Evolutionary conservation across 2,329 filamentous ascomycete species (phyloP), one percentile per base, ranked within the genome.

Genomic region (Ascochyta viciae-villosae): DNA sequence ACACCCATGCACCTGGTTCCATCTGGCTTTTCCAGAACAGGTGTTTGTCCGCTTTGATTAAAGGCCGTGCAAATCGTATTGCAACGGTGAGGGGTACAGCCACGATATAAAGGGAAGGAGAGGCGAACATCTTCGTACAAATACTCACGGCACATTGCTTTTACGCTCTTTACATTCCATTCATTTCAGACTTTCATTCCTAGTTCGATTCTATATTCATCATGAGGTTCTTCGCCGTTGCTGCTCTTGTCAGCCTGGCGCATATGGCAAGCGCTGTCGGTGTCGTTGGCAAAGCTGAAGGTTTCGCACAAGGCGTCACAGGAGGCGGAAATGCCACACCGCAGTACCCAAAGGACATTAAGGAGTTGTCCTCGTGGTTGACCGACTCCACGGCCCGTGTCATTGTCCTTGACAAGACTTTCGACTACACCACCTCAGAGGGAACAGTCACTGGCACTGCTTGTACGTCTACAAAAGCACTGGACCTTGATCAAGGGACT

Each of bases 331-430:
- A 24, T n/a, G 58, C 54, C 22, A 47, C 50, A 12, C 63, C 65
- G 1, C 46, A 52, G 29, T 56, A 54, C 19, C 59, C 59, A 5
- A 59, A 48, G 6, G 50, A 51, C 27, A 57, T 57, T 29, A 47
- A 26, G 1, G 44, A 61, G 43, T 54, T 73, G 35, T 59, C 50
- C 23, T 44, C 55, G 19, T 70, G 61, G 59, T 54, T 74, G 29
- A 67, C 61, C 10, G 69, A 72, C 26, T 61, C 62, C 9, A 63
- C 68, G 48, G 59, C 75, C 1, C 73, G 73, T 6, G 71, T 75
- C 38, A 76, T 77, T 37, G 67, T 77, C 33, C 58, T 77, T 29
- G 65, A 75, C 35, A 62, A 67, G 52, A 70, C 65, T 7, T 61
- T 50, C 42, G 60, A 69, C 47, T 69, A 60, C 49, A 59, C 60